Conservation (phyloP, 345 rosid genomes). For the Rhodamnia rubescens region DNA sequence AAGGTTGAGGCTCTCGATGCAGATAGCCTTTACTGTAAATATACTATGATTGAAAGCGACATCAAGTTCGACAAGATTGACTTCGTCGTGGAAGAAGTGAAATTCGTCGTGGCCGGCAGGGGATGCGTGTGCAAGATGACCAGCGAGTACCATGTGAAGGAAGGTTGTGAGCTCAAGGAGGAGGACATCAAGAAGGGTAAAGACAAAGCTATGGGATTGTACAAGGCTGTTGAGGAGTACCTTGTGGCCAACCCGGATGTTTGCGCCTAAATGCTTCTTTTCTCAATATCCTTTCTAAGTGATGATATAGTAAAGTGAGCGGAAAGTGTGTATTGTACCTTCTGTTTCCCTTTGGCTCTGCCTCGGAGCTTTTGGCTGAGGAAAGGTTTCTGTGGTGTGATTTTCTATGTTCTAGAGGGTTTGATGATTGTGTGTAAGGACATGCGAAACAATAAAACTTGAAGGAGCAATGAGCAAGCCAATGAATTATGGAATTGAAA, state of each 20-base stretch:
- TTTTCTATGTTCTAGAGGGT: not conserved
- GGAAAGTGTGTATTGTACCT: not conserved
- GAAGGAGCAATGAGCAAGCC: not conserved
- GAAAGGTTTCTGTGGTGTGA: not conserved
- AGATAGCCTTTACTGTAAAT: not conserved
- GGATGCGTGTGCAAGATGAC: conserved; percentile 5
- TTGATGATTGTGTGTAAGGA: not conserved
- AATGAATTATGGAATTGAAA: not conserved
- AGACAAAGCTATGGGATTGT: conserved; percentile 8
- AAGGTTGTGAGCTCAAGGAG: conserved; percentile 1
- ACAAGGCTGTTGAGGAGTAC: conserved; percentile 15
- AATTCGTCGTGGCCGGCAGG: not conserved
- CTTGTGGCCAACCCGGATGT: conserved; percentile 13
- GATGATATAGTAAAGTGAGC: not conserved
- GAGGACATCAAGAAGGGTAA: conserved; percentile 10
- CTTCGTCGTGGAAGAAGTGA: not conserved
- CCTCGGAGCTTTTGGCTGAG: not conserved
- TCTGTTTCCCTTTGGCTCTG: not conserved
- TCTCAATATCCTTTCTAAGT: not conserved
- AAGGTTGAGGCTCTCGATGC: not conserved
- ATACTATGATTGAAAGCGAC: conserved; percentile 2
- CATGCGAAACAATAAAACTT: not conserved
- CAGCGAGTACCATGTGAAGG: conserved; percentile 3
- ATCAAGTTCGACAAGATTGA: not conserved
- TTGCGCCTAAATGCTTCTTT: not conserved